Evolutionary conservation across 805 yeast species (phyloP), one percentile per base, ranked within the genome.

Genomic region (Zygoascus bituminiphila): DNA sequence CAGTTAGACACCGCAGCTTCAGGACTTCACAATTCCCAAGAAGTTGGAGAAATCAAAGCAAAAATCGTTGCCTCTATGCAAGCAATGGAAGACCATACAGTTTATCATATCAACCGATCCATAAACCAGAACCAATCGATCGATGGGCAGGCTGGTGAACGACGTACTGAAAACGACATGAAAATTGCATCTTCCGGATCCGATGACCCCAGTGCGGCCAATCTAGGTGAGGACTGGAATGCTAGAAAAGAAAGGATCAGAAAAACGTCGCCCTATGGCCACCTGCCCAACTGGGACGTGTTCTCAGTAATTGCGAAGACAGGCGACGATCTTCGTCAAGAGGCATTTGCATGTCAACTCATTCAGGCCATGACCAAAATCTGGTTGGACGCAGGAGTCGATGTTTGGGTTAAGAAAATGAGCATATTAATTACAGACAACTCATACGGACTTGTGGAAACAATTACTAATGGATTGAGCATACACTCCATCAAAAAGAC

Each of bases 221-320:
- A 84, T 49, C 64, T 88, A 9, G 96, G 95, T 20, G 98, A 93
- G 66, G 98, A 89, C 62, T 93, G 98, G 98, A 71, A 73, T 38
- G 69, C 84, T 0, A 88, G 91, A 59, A 84, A 81, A 59, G 82
- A 78, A 50, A 72, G 98, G 54, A 89, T 93, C 39, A 74, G 95
- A 49, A 77, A 76, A 45, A 74, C 84, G 14, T 85, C 95, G 45
- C 77, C 79, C 7, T 88, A 72, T 60, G 98, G 98, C 0, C 93
- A 88, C 61, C 65, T 84, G 26, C 85, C 83, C 22, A 85, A 88
- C 62, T 93, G 98, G 98, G 97, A 93, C 53, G 65, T 93, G 36
- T 88, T 91, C 55, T 89, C 97, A 0, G 96, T 91, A 2, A 93
- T 93, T 62, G 96, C 94, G 10, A 93, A 93, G 62, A 91, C 95